phyloP scores from a whole-genome alignment of 345 rosid species.

The Syzygium oleosum region DNA sequence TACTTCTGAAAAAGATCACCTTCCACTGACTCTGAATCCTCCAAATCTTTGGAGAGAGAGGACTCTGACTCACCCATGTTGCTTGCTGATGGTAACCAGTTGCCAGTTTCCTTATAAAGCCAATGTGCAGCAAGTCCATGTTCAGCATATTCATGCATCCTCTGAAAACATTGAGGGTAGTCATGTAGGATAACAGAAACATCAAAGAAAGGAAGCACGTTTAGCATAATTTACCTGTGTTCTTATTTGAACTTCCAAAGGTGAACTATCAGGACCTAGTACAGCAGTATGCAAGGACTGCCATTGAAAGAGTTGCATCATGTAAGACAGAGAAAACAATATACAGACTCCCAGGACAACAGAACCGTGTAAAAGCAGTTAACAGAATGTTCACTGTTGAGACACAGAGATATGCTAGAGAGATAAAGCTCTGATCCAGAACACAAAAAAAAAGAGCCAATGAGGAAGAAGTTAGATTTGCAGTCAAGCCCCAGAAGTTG shows the following conservation, averaged over 20 bases:
- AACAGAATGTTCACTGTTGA: background rate
- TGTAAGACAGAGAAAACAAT: background rate
- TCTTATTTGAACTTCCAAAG: constrained; percentile 77
- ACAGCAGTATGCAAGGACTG: constrained; percentile 81
- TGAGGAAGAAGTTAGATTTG: background rate
- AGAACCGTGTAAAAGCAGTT: background rate
- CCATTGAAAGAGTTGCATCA: constrained; percentile 1
- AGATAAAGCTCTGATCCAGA: background rate
- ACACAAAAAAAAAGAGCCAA: background rate
- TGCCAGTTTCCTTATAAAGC: constrained; percentile 69
- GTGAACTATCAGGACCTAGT: constrained; percentile 56
- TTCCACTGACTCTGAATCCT: constrained; percentile 22
- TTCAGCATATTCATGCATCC: constrained; percentile 75
- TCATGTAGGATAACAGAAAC: background rate
- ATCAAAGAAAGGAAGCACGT: background rate
- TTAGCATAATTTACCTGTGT: constrained; percentile 37
- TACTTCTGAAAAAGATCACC: constrained; percentile 35
- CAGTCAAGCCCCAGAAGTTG: background rate
- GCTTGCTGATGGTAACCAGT: constrained; percentile 22
- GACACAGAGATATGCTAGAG: background rate
- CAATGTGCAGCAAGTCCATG: constrained; percentile 88
- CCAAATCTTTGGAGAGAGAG: constrained; percentile 26
- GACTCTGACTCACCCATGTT: constrained; percentile 38
- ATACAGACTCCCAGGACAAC: background rate
- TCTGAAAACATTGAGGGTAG: constrained; percentile 18